Evolutionary conservation across 805 yeast genomes (phyloP), one percentile per base, ranked within the genome.

Genomic region (Starmera amethionina): DNA sequence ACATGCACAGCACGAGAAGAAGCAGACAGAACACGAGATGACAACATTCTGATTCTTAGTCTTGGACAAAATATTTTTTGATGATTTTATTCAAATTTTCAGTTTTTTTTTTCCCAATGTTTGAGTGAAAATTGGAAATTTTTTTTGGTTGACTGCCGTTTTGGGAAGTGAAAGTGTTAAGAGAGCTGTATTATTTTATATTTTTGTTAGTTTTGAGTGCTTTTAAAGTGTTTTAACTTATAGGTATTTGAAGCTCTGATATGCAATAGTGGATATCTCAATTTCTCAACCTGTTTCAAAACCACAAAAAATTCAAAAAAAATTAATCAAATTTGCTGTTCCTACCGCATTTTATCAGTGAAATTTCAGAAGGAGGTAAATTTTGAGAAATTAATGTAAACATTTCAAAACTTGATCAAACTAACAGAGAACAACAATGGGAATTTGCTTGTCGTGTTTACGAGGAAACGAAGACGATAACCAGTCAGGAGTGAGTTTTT

Each of bases 391-490:
- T 22, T 22, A 22, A 7, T 22, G 3, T 8, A 22, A 22, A 22
- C 27, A 22, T 22, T 22, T 22, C 4, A 3, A 16, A 16, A 16
- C 18, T 16, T 16, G 18, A 16, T 16, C 18, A 16, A 16, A 3
- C 3, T 16, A 3, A 16, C 18, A 16, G 18, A 16, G 18, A 16
- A 16, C 18, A 16, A 22, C 27, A 18, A 72, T 72, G 77, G 77
- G 77, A 31, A 45, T 59, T 39, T 72, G 77, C 50, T 56, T 70
- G 33, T 72, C 77, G 14, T 72, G 77, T 46, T 56, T 72, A 14
- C 47, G 58, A 33, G 54, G 58, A 5, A 42, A 37, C 30, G 59
- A 55, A 14, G 65, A 58, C 15, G 65, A 62, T 35, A 70, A 65
- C 41, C 75, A 70, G 16, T 40, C 49, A 29, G 47, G 46, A 43